A percentile compares a stretch with the other conserved stretches of the same genome.
These are phyloP conservation scores for Penicillium hordei DNA, from an alignment of 2,329 filamentous ascomycete genomes.

Conservation along the genomic window DNA sequence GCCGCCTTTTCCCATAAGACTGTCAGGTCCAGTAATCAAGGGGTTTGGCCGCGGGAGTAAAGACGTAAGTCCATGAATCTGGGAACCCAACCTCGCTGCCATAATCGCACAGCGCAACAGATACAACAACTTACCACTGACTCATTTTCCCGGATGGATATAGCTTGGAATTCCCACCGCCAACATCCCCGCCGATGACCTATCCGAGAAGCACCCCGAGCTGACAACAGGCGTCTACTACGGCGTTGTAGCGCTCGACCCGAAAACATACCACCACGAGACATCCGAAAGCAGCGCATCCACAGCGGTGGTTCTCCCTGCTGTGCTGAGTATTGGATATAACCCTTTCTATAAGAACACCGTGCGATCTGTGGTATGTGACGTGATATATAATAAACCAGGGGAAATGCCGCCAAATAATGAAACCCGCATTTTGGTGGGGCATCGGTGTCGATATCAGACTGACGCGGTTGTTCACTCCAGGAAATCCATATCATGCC, in stretches of 20 bases:
- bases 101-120: background rate
- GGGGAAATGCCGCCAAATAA: background rate
- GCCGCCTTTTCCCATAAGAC: slow-evolving; percentile 75
- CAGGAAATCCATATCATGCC: slow-evolving; percentile 84
- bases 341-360: slow-evolving; percentile 97
- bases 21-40: slow-evolving; percentile 84
- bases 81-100: background rate
- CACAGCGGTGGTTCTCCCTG: slow-evolving; percentile 62
- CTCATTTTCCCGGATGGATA: background rate
- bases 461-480: background rate
- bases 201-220: slow-evolving; percentile 58
- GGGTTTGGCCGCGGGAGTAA: slow-evolving; percentile 93
- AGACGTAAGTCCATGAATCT: slow-evolving; percentile 58
- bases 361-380: slow-evolving; percentile 67
- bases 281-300: slow-evolving; percentile 15
- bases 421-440: background rate
- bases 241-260: slow-evolving; percentile 76
- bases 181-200: slow-evolving; percentile 70
- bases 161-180: slow-evolving; percentile 95
- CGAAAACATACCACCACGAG: slow-evolving; percentile 32
- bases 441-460: background rate
- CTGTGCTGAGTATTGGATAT: slow-evolving; percentile 94
- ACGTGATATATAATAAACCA: slow-evolving; percentile 19
- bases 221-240: slow-evolving; percentile 86
- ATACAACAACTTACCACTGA: background rate